Percentiles rank a stretch among this genome's conserved stretches.
phyloP scores from a whole-genome alignment of 441 rosid genomes.

The Gossypium lobatum region DNA sequence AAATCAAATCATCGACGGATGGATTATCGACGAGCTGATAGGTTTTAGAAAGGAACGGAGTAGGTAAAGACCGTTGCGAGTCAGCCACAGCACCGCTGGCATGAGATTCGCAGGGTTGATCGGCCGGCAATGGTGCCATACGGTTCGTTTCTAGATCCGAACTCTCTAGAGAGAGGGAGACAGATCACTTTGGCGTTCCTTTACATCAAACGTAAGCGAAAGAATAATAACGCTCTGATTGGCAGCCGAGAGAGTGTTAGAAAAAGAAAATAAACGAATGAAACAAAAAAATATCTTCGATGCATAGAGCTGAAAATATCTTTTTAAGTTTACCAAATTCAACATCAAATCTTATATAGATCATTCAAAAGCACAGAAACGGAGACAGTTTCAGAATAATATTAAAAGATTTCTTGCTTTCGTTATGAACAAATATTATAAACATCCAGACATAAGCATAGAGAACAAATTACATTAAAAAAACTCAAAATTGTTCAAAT shows the following conservation, averaged over 20 bases:
- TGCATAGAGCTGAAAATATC: not conserved
- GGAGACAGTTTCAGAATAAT: not conserved
- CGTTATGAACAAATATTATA: not conserved
- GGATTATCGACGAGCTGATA: constrained; percentile 74
- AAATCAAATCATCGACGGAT: constrained; percentile 50
- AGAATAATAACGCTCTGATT: not conserved
- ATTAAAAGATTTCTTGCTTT: not conserved
- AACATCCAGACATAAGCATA: not conserved
- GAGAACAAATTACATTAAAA: not conserved
- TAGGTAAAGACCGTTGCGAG: constrained; percentile 68
- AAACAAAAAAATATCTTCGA: not conserved
- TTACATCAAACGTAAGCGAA: not conserved
- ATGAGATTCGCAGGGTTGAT: constrained; percentile 42
- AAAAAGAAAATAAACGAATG: not conserved
- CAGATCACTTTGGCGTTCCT: constrained; percentile 10
- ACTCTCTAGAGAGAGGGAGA: constrained; percentile 6
- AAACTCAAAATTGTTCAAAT: not conserved
- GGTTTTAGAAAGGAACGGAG: constrained; percentile 79
- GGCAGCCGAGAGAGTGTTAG: not conserved
- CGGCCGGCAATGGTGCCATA: constrained; percentile 51
- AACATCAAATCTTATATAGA: not conserved
- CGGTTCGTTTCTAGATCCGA: constrained; percentile 32
- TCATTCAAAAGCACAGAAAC: not conserved
- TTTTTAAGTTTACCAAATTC: not conserved
- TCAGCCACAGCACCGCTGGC: constrained; percentile 31